Percentiles rank a stretch among this genome's conserved stretches.
Conservation (phyloP, 768 basidiomycete genomes). For the Collybia sordida region DNA sequence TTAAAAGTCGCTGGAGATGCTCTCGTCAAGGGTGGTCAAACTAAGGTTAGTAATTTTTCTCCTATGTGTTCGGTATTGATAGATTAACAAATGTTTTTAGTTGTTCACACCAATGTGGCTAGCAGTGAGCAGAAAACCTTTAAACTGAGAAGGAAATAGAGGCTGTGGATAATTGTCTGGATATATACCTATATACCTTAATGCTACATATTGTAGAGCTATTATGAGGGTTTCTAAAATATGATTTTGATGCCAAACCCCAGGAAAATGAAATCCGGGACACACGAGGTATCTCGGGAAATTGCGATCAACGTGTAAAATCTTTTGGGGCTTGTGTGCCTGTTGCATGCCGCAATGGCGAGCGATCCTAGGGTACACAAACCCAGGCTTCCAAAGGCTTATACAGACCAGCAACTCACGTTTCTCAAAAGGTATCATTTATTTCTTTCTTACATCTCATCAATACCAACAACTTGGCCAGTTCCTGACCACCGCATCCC, state of each 20-base stretch:
- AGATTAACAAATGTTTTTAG: constrained; percentile 34
- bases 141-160: constrained; percentile 29
- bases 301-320: constrained; percentile 19
- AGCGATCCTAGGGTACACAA: constrained; percentile 66
- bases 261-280: constrained; percentile 15
- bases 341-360: constrained; percentile 28
- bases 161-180: background rate
- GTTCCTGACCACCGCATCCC: constrained; percentile 9
- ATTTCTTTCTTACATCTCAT: constrained; percentile 2
- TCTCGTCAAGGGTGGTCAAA: constrained; percentile 81
- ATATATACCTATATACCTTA: constrained; percentile 15
- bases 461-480: constrained; percentile 1
- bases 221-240: background rate
- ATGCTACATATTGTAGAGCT: constrained; percentile 10
- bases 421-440: constrained; percentile 50
- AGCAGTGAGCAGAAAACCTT: constrained; percentile 59
- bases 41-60: constrained; percentile 57
- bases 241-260: background rate
- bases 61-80: background rate
- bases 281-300: constrained; percentile 31
- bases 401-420: constrained; percentile 61
- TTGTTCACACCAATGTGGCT: constrained; percentile 89
- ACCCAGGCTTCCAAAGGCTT: constrained; percentile 64
- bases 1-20: constrained; percentile 80
- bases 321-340: constrained; percentile 13